phyloP scores from a whole-genome alignment of 2,329 filamentous ascomycete species.

The Aspergillus transmontanensis region DNA sequence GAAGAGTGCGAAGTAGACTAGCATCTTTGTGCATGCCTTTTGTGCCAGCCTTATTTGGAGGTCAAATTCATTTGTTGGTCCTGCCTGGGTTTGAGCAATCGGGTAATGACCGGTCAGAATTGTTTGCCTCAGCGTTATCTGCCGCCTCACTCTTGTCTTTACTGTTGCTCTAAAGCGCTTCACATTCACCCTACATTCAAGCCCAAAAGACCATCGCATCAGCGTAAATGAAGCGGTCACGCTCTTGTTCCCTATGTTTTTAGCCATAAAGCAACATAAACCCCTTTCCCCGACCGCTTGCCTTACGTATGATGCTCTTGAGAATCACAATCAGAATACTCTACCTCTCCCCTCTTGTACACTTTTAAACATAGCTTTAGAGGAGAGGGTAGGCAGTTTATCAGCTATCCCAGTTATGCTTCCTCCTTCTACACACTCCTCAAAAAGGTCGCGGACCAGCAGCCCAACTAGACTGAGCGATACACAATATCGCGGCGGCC shows the following conservation, averaged over 20 bases:
- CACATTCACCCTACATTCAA: not conserved
- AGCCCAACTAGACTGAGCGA: constrained; percentile 5
- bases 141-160: not conserved
- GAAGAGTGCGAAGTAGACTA: too few relatives aligned
- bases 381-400: not conserved
- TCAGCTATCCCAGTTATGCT: not conserved
- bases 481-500: constrained; percentile 8
- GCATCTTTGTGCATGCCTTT: too few relatives aligned
- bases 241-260: not conserved
- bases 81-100: too few relatives aligned
- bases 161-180: not conserved
- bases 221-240: constrained; percentile 1
- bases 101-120: too few relatives aligned
- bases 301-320: not conserved
- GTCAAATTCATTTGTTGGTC: too few relatives aligned
- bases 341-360: not conserved
- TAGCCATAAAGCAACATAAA: not conserved
- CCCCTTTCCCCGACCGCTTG: not conserved
- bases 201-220: not conserved
- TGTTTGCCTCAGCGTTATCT: not conserved
- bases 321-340: not conserved
- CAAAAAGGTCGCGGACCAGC: constrained; percentile 6
- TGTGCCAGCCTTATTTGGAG: too few relatives aligned
- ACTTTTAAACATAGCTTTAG: not conserved
- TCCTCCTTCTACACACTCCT: constrained; percentile 1